Evolutionary conservation across 306 rosid species (phyloP).

Genomic region (Citrullus colocynthis): DNA sequence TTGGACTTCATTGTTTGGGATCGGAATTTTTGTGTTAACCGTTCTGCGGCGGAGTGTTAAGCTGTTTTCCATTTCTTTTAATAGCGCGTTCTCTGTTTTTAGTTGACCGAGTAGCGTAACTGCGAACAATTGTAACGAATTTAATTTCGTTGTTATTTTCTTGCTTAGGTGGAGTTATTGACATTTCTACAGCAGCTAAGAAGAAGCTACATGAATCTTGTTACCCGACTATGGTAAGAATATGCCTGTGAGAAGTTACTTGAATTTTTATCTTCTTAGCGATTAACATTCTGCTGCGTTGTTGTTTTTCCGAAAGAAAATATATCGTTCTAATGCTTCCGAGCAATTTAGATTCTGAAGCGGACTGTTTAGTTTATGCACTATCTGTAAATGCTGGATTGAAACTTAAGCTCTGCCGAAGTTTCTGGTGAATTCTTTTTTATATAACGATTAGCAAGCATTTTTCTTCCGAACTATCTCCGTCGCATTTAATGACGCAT

Average conservation of each 20-base stretch:
- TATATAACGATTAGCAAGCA: neutral
- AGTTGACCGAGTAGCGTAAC: neutral
- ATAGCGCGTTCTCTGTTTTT: neutral
- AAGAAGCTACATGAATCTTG: conserved; percentile 24
- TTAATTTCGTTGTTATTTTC: neutral
- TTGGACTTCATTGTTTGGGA: neutral
- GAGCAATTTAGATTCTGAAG: neutral
- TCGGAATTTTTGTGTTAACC: neutral
- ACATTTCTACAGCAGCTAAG: conserved; percentile 30
- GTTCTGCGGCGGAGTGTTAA: neutral
- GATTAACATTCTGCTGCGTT: neutral
- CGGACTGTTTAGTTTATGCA: neutral
- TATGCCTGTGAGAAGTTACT: neutral
- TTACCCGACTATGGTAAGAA: conserved; percentile 22
- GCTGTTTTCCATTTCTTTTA: neutral
- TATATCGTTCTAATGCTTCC: neutral
- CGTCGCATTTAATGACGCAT: neutral
- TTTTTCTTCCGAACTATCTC: neutral
- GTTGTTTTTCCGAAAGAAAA: neutral
- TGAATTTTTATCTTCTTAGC: neutral
- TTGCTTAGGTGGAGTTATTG: conserved; percentile 33
- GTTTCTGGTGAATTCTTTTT: neutral
- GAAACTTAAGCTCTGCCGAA: neutral
- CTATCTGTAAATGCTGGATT: conserved; percentile 2
- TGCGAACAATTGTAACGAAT: neutral